Base-by-base conservation (phyloP, 2,329 filamentous ascomycete genomes). In the Pseudogymnoascus sp. region DNA sequence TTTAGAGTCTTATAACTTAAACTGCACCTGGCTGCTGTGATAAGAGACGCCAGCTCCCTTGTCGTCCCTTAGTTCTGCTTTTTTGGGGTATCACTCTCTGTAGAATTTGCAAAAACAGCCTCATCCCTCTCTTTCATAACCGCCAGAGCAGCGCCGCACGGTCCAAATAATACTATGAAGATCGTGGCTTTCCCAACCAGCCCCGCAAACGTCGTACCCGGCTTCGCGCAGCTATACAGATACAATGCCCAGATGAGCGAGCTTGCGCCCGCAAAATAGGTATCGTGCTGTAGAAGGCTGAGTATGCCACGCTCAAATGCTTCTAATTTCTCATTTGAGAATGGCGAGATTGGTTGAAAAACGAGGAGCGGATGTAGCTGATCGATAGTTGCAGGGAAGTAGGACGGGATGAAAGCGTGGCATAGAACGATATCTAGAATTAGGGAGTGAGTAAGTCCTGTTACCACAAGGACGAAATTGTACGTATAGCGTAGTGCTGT, bases 41-140 rank as follows among this genome's bases (percentile, higher is more conserved):
- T 31, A 31, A 2, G 8, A 31, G 25, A 31, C 8, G 25, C 23
- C 14, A 25, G 8, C 23, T 16, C 10, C 1, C 14, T 14, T 4
- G 5, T 4, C 1, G 6, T 11, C 25, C 48, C 13, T 54, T 14
- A 54, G 8, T 54, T 54, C 14, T 16, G 48, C 6, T 54, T 54
- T 7, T 54, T 54, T n/a, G 7, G 48, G 4, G n/a, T 16, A 54
- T 16, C 23, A 31, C 8, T 31, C 23, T 28, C 25, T 16, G 8
- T 2, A 16, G 25, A 16, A 54, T 54, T 8, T 4, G 23, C 23
- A 54, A 54, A 54, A 31, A 54, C 25, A 31, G 8, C 3, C 23
- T 54, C 48, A 54, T 54, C 48, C 8, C 23, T 54, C 23, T 54
- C 48, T 11, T 54, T 54, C 48, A 54, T 54, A 54, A 54, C 48